Percentiles rank a stretch among this genome's conserved stretches.
Evolutionary conservation across 129 eudicot genomes (phyloP).

Genomic region (Tagetes erecta): DNA sequence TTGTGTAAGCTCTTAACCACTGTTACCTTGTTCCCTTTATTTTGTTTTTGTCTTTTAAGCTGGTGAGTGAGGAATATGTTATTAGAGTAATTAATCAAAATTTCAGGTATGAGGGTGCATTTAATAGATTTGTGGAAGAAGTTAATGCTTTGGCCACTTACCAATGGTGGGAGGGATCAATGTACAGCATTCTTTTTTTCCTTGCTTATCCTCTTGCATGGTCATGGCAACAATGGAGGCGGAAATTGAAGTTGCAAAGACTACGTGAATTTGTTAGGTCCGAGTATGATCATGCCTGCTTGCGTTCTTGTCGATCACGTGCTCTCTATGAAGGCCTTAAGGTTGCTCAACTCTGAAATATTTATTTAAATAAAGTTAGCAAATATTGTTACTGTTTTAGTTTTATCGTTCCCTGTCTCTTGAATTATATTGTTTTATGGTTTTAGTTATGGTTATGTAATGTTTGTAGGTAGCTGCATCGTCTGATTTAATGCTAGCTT

Average conservation of each 20-base stretch:
- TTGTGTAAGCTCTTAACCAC: slow-evolving; percentile 58
- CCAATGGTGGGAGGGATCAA: slow-evolving; percentile 99
- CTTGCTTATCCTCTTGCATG: slow-evolving; percentile 95
- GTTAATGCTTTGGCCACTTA: slow-evolving; percentile 76
- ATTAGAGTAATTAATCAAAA: slow-evolving; percentile 15
- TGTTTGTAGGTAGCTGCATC: slow-evolving; percentile 84
- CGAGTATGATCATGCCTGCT: slow-evolving; percentile 97
- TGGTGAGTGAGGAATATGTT: neutral
- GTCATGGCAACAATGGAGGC: slow-evolving; percentile 99
- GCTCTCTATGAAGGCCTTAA: slow-evolving; percentile 97
- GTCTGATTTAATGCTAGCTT: slow-evolving; percentile 90
- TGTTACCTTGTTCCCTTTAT: slow-evolving; percentile 10
- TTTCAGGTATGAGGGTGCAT: slow-evolving; percentile 95
- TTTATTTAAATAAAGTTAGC: neutral
- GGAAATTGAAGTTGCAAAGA: slow-evolving; percentile 73
- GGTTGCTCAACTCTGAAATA: slow-evolving; percentile 42
- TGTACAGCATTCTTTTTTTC: slow-evolving; percentile 64
- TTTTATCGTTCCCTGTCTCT: slow-evolving; percentile 7
- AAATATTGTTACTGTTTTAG: slow-evolving; percentile 8
- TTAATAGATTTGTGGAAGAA: slow-evolving; percentile 90
- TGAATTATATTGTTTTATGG: neutral
- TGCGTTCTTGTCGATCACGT: slow-evolving; percentile 98
- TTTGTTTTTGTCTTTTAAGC: neutral
- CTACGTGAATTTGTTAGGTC: slow-evolving; percentile 92
- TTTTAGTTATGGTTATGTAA: slow-evolving; percentile 13